Percentiles rank a stretch among this genome's conserved stretches.
Evolutionary conservation across 2,329 filamentous ascomycete species (phyloP).

Genomic region (Clonostachys rosea): DNA sequence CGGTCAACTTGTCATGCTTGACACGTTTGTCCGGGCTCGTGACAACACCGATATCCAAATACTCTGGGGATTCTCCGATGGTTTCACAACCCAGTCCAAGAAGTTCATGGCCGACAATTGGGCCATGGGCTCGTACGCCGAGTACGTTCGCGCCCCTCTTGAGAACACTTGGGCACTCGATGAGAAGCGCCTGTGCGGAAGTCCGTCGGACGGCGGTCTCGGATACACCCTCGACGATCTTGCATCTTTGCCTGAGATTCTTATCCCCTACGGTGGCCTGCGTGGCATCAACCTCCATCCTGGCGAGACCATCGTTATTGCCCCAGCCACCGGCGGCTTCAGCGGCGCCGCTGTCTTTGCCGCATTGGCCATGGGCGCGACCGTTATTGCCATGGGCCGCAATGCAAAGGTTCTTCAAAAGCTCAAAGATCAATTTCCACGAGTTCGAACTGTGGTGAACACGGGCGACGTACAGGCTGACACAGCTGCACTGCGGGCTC

Average conservation of each 20-base stretch:
- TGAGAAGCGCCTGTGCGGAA: conserved; percentile 14
- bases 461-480: conserved; percentile 29
- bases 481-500: conserved; percentile 20
- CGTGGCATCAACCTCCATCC: conserved; percentile 30
- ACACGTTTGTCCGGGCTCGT: conserved; percentile 17
- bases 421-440: conserved; percentile 4
- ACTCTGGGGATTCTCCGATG: conserved; percentile 19
- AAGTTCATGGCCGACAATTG: conserved; percentile 19
- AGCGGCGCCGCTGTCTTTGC: conserved; percentile 41
- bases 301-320: conserved; percentile 42
- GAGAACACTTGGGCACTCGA: conserved; percentile 24
- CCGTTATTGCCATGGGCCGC: conserved; percentile 45
- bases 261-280: conserved; percentile 40
- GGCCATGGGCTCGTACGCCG: conserved; percentile 21
- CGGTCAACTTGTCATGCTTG: conserved; percentile 25
- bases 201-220: too few species aligned
- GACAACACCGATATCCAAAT: conserved; percentile 18
- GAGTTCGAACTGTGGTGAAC: conserved; percentile 25
- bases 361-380: conserved; percentile 44
- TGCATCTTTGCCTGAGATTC: conserved; percentile 18
- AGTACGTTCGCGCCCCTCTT: conserved; percentile 20
- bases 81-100: conserved; percentile 11
- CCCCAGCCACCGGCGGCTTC: conserved; percentile 44
- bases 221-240: conserved; percentile 14
- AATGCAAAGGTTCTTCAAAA: conserved; percentile 28